A percentile compares a stretch with the other conserved stretches of the same genome.
phyloP scores from a whole-genome alignment of 2,329 filamentous ascomycete species.

The Pseudopyrenochaeta lycopersici region DNA sequence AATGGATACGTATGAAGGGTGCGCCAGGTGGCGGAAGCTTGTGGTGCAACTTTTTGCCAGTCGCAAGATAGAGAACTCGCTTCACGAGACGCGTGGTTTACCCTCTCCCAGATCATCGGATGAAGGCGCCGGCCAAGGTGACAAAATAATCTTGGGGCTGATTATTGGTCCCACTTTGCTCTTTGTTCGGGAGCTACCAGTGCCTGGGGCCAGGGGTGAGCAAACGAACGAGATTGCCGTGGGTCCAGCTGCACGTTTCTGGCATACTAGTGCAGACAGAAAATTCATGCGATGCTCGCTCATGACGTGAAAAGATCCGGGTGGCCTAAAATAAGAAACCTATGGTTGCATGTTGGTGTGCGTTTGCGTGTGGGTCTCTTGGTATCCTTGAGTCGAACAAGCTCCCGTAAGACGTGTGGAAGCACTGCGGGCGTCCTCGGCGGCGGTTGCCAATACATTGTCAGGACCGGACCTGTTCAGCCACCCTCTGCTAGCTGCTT shows the following conservation, averaged over 20 bases:
- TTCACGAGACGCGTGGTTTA: conserved; percentile 19
- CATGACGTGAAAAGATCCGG: not conserved
- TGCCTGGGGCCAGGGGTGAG: conserved; percentile 10
- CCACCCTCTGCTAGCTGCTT: conserved; percentile 7
- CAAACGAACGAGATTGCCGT: conserved; percentile 13
- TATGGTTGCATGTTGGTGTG: conserved; percentile 8
- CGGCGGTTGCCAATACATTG: conserved; percentile 20
- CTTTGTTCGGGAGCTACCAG: not conserved
- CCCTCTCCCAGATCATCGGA: conserved; percentile 8
- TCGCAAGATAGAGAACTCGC: conserved; percentile 9
- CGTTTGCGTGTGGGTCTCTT: conserved; percentile 1
- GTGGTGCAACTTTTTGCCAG: conserved; percentile 5
- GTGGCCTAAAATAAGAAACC: conserved; percentile 14
- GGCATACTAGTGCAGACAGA: too few relatives aligned
- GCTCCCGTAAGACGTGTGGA: conserved; percentile 6
- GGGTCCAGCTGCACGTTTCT: not conserved
- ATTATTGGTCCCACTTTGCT: not conserved
- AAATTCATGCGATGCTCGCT: too few relatives aligned
- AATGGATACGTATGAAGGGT: conserved; percentile 5
- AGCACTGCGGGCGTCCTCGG: conserved; percentile 6
- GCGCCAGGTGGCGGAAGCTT: conserved; percentile 11
- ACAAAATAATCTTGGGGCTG: not conserved
- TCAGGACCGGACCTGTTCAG: conserved; percentile 13
- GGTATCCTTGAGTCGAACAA: conserved; percentile 14
- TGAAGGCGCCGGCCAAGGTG: conserved; percentile 2